Base-by-base conservation (phyloP, 1,284 basidiomycete genomes). In the Clitocybe nebularis region DNA sequence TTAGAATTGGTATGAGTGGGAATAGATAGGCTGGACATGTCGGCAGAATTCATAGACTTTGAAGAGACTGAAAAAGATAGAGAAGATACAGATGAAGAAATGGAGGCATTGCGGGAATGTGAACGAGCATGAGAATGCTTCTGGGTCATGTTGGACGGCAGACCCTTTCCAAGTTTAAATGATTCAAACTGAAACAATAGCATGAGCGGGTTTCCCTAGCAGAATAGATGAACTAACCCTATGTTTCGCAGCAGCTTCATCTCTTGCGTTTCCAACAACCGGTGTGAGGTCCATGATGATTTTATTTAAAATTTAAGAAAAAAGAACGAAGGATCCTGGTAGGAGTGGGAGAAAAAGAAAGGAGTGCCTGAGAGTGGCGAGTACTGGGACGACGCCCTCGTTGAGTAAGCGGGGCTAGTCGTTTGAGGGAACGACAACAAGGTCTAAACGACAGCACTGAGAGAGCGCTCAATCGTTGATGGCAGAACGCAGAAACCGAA, bases 41-140 rank as follows among this genome's bases (percentile, higher is more conserved):
- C 47, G 38, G 47, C 29, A 36, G 50, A 36, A 43, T 56, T 62
- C 51, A 59, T 64, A 36, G 66, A 60, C 40, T 62, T 55, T 50
- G 57, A 52, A 46, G 57, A 52, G 42, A 52, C 45, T 7, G 60
- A 54, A 48, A 60, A 53, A 44, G 64, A 52, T 30, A 58, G 52
- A 36, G 59, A 55, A 45, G 64, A 62, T 48, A 58, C 47, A 32
- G 69, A 68, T 46, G 66, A 58, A 39, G 76, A 75, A 48, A 74
- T 54, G 30, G 75, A 81, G 43, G 62, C 60, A 56, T 80, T 84
- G 54, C 84, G 80, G 48, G 85, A 88, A 60, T 81, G 84, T 38
- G 85, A 84, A 52, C 84, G 84, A 54, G 64, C 66, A 62, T 84
- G 80, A 29, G 68, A 63, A 52, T 74, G 71, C 54, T 59, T 61